Base-by-base conservation (phyloP, 495 filamentous ascomycete genomes). In the Bathelium albidoporum region DNA sequence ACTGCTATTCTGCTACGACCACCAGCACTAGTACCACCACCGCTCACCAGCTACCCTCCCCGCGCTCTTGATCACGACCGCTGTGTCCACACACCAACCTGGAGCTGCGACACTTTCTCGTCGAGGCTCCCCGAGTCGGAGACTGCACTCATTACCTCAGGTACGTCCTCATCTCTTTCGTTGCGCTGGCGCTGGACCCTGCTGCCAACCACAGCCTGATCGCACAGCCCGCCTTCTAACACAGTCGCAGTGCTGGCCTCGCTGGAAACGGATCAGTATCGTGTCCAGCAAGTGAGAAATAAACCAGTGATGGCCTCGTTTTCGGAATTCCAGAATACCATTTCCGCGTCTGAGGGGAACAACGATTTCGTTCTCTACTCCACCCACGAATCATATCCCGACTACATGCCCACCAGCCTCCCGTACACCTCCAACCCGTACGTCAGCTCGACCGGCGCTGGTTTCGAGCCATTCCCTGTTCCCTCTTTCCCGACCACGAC, bases 361-460 rank as follows among this genome's bases (percentile, higher is more conserved):
- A 62, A 64, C 62, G 68, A 70, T 62, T 70, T 70, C 65, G 55
- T 60, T 1, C 63, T 70, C 29, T 68, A 65, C 59, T 64, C 65
- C 2, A 55, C 20, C 49, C 49, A 55, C 20, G 49, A 55, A 9
- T 11, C 49, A 3, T 70, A 63, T 60, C 59, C 20, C 20, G 60
- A 63, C 26, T 70, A 58, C 59, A 60, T 70, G 10, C 65, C 65
- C 18, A 53, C 59, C 26, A 60, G 60, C 7, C 49, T 28, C 29
- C 58, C 65, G 0, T 66, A 61, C 28, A 26, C 18, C 12, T 53
- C 65, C 44, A 63, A 65, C 12, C 26, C 12, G 1, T 70, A 67
- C 52, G n/a, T 64, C 1, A 45, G 59, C 60, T 29, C 68, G 1
- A 67, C 68, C 2, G 22, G 65, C 32, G 49, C 49, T 2, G 49